These are phyloP conservation scores for Lyophyllum decastes DNA, from an alignment of 768 basidiomycete species.

Conservation along the genomic window DNA sequence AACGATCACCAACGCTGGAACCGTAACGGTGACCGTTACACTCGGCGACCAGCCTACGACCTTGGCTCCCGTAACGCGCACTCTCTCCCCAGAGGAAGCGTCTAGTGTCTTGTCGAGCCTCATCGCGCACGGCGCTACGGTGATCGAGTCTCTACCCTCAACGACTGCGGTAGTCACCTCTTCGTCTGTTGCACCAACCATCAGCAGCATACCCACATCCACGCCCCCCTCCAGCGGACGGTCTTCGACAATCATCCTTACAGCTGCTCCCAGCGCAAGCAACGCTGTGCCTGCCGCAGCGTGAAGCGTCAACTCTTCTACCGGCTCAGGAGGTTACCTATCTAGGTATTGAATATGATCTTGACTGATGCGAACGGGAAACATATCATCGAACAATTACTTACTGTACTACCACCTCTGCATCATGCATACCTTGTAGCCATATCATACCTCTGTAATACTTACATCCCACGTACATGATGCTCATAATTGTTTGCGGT, in stretches of 20 bases:
- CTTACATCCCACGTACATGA: no score
- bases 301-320: background rate
- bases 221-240: background rate
- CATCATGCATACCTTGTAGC: background rate
- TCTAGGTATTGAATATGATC: background rate
- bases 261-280: background rate
- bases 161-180: background rate
- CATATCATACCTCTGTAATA: background rate
- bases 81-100: conserved; percentile 44
- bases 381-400: background rate
- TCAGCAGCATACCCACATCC: background rate
- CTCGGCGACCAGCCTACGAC: conserved; percentile 24
- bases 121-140: conserved; percentile 24
- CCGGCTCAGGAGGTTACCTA: background rate
- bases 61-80: conserved; percentile 38
- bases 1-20: background rate
- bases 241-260: background rate
- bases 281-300: background rate
- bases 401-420: background rate
- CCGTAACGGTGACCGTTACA: conserved; percentile 35
- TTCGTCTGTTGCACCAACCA: background rate
- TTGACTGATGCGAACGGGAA: background rate
- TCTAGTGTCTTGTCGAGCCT: conserved; percentile 40
- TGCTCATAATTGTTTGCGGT: no score
- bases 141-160: conserved; percentile 9